Base-by-base conservation (phyloP, 2,329 filamentous ascomycete genomes). In the Penicillium sp. region DNA sequence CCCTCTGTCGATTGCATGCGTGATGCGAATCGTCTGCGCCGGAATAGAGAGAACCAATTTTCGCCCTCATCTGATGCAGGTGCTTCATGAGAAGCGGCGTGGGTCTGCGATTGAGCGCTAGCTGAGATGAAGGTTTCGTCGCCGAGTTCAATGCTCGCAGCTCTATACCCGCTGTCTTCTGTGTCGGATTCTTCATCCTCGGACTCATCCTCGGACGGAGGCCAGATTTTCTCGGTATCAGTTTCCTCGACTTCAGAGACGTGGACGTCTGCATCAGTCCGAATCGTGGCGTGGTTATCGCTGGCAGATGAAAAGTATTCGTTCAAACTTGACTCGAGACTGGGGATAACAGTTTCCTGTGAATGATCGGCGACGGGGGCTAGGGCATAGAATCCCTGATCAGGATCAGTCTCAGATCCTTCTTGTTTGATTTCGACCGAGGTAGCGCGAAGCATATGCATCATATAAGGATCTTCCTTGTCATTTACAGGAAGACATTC, bases 131-230 rank as follows among this genome's bases (percentile, higher is more conserved):
- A 49, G 2, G 27, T 39, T 4, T 57, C 52, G 22, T 59, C 57
- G 13, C 62, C 62, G 3, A 66, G 55, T 39, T 66, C 63, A 26
- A 65, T 45, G 36, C 64, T 67, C 18, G 61, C 61, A 23, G 54
- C 60, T 37, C 61, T 55, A 38, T 64, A 61, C 10, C 41, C 39
- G 7, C 42, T 28, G 30, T 26, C 38, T 37, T 47, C 33, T 27
- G 31, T 14, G 11, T 48, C 32, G 7, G 39, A 35, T 30, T 49
- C 40, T 1, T 48, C 38, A 6, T 6, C 25, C 6, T 27, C n/a
- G 18, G 22, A 23, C 30, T 18, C 13, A 5, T 29, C 20, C 22
- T 22, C 18, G 18, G 18, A 22, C 18, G 18, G 18, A 9, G 5
- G 9, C 18, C 18, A 22, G 5, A 22, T 9, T 5, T 22, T 22